Evolutionary conservation across 352 stramenopile species (phyloP).

Genomic region (Pythium rishiriense): DNA sequence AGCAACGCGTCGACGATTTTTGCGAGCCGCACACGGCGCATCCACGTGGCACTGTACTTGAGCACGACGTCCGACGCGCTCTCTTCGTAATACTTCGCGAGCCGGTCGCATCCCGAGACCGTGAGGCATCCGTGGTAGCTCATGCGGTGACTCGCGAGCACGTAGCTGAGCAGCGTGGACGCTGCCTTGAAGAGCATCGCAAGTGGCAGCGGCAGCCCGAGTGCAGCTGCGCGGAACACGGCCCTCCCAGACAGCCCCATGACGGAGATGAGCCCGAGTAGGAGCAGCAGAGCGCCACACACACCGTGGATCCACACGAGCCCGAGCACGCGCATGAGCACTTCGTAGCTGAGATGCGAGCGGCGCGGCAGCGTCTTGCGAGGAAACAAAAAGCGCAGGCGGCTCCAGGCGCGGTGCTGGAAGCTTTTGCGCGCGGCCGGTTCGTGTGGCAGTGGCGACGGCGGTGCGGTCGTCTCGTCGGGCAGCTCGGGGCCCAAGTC

Average conservation of each 20-base stretch:
- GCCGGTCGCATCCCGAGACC: slow-evolving; percentile 42
- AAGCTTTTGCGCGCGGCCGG: slow-evolving; percentile 8
- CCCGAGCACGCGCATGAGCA: slow-evolving; percentile 66
- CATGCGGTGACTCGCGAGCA: slow-evolving; percentile 59
- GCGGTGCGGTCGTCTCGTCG: slow-evolving; percentile 24
- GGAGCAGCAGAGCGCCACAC: slow-evolving; percentile 50
- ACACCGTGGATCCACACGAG: slow-evolving; percentile 72
- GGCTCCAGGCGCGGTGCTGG: slow-evolving; percentile 46
- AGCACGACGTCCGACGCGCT: slow-evolving; percentile 55
- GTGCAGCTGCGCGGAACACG: slow-evolving; percentile 46
- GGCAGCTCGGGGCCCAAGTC: slow-evolving; percentile 49
- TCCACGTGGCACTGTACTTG: slow-evolving; percentile 66
- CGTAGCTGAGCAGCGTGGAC: slow-evolving; percentile 52
- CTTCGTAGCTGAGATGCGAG: slow-evolving; percentile 62
- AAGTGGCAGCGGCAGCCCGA: slow-evolving; percentile 65
- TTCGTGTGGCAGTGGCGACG: slow-evolving; percentile 10
- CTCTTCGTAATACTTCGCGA: slow-evolving; percentile 35
- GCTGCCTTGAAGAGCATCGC: slow-evolving; percentile 60
- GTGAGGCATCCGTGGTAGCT: slow-evolving; percentile 62
- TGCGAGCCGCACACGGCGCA: slow-evolving; percentile 53
- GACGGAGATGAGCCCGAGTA: slow-evolving; percentile 48
- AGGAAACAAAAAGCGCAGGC: slow-evolving; percentile 66
- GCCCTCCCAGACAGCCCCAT: slow-evolving; percentile 42
- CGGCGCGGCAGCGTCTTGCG: slow-evolving; percentile 65
- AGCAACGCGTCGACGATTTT: slow-evolving; percentile 56